Evolutionary conservation across 495 filamentous ascomycete genomes (phyloP), one percentile per base, ranked within the genome.

Genomic region (Parachaetomium inaequale): DNA sequence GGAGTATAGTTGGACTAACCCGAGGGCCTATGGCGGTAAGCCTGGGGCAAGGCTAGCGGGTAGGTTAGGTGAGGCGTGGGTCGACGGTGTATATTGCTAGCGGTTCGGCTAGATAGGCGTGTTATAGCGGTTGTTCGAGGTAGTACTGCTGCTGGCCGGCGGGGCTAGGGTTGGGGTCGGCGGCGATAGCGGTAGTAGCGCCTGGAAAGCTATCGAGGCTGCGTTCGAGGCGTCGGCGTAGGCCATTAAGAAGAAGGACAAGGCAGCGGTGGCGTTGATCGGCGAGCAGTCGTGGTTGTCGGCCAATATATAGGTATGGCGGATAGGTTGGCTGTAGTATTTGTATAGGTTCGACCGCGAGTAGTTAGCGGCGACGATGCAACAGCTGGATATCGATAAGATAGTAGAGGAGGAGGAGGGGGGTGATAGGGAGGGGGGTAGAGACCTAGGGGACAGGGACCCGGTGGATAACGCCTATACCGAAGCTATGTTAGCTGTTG

Each of bases 81-180:
- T 47, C 7, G 45, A 49, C 8, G 46, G 46, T 2, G 46, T 49
- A 8, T 15, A 49, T 49, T 49, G 46, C 46, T 21, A 49, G 46
- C 46, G 46, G 46, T 49, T 49, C 46, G 23, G 46, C 3, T 10
- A 15, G 46, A 14, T 7, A 1, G 46, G 46, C 23, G 46, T 21
- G 46, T 28, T 49, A 5, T 10, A 49, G 46, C 46, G 46, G 46
- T 49, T 49, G 46, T 49, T 49, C 21, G 46, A 49, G 46, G 46
- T 49, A 7, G 11, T 26, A 8, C 23, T 10, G 4, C n/a, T n/a
- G n/a, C 46, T 21, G 10, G 34, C 34, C 34, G 14, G 14, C 34
- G 34, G 8, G 34, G 34, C n/a, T n/a, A n/a, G n/a, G n/a, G n/a
- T n/a, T n/a, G n/a, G n/a, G n/a, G n/a, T 12, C 4, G 34, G 14